Base-by-base conservation (phyloP, 2,329 filamentous ascomycete species). In the Neofusicoccum cordaticola region DNA sequence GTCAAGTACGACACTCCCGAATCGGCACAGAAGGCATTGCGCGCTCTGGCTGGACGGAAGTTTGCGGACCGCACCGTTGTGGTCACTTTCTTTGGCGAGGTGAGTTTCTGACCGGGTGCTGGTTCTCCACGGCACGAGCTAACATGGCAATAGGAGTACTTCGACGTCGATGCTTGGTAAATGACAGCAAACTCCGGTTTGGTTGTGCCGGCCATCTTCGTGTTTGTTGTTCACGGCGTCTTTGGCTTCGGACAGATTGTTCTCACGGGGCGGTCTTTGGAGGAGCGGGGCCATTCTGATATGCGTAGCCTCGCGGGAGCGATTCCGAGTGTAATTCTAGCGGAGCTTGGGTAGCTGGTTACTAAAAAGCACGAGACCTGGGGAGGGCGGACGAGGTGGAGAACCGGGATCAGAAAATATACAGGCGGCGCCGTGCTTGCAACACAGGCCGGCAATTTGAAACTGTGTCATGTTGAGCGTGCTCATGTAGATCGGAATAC, bases 21-120 rank as follows among this genome's bases (percentile, higher is more conserved):
- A 58, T 87, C 89, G 8, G 91, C 94, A 19, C 89, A 90, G 67
- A 93, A 91, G 73, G 96, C 95, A 7, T 83, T 99, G 64, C 88
- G 90, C 72, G 89, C 92, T n/a, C 83, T 99, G 71, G 95, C 96
- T 35, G 95, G 95, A 52, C 86, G 96, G 69, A 97, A 98, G 77
- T 99, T 99, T 76, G 91, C 93, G 0, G 92, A 98, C 79, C 87
- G 96, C 71, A 99, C 95, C 3, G 96, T 99, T 34, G 93, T 99
- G 12, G 93, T 92, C 2, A 98, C 95, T 3, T 97, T 95, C 80
- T 99, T 97, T 77, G 91, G 93, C 22, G 96, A 98, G 86, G 91
- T 92, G 81, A 78, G 34, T 37, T 31, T 12, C n/a, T 48, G 3
- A 34, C 5, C 17, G 13, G 9, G n/a, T 31, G 15, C n/a, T 37